phyloP scores from a whole-genome alignment of 352 stramenopile species.

The Sclerospora graminicola region DNA sequence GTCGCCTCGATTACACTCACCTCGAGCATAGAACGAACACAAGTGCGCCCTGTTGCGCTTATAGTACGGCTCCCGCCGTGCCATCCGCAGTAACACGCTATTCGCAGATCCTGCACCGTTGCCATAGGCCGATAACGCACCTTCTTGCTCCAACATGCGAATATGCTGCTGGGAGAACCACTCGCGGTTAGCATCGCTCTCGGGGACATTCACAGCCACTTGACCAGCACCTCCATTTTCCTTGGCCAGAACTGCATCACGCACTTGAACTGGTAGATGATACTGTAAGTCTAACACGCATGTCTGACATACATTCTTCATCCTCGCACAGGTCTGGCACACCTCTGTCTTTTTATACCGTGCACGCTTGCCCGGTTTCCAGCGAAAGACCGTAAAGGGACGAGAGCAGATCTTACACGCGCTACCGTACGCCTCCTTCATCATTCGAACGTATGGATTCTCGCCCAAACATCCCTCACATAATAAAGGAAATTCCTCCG shows the following conservation, averaged over 20 bases:
- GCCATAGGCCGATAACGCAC: constrained; percentile 79
- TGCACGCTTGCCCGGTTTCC: constrained; percentile 94
- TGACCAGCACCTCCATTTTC: constrained; percentile 20
- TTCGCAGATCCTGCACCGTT: constrained; percentile 51
- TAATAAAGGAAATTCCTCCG: constrained; percentile 96
- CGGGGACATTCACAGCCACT: constrained; percentile 72
- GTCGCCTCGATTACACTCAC: constrained; percentile 89
- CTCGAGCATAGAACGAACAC: constrained; percentile 92
- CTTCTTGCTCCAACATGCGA: constrained; percentile 87
- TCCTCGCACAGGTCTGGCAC: constrained; percentile 95
- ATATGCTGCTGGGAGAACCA: constrained; percentile 91
- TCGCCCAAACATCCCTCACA: constrained; percentile 98
- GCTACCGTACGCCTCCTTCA: constrained; percentile 92
- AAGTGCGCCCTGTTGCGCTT: constrained; percentile 87
- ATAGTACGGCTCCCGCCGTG: constrained; percentile 85
- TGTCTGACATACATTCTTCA: constrained; percentile 99
- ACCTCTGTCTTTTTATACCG: constrained; percentile 98
- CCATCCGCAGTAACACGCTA: constrained; percentile 76
- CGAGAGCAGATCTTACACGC: constrained; percentile 97
- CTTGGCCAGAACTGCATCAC: constrained; percentile 81
- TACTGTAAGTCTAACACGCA: constrained; percentile 98
- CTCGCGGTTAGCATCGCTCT: constrained; percentile 91
- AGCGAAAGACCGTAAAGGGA: constrained; percentile 97
- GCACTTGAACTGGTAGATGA: constrained; percentile 92
- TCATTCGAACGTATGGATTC: constrained; percentile 99